phyloP scores from a whole-genome alignment of 768 basidiomycete genomes.

The Boletus sensibilis region DNA sequence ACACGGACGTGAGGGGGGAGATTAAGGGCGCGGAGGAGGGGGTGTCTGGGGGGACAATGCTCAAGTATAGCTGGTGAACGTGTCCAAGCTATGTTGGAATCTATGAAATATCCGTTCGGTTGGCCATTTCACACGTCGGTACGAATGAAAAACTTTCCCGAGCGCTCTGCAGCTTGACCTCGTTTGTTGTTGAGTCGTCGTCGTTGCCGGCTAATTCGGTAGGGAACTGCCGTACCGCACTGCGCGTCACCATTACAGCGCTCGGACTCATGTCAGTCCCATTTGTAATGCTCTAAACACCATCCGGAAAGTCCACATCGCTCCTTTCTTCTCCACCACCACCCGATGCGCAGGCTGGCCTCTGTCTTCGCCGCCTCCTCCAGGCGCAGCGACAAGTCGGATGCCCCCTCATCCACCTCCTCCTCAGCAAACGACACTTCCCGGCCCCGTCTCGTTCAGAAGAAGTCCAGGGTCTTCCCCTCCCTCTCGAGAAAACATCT shows the following conservation, averaged over 20 bases:
- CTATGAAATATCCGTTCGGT: background rate
- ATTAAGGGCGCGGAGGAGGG: conserved; percentile 16
- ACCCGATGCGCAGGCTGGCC: conserved; percentile 62
- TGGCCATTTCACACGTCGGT: conserved; percentile 11
- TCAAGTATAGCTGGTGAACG: background rate
- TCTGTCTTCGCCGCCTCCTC: conserved; percentile 52
- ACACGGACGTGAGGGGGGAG: conserved; percentile 11
- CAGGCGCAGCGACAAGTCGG: conserved; percentile 35
- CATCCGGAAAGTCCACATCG: conserved; percentile 11
- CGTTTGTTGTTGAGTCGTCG: conserved; percentile 9
- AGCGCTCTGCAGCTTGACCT: background rate
- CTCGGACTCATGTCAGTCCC: conserved; percentile 23
- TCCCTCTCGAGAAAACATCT: conserved; percentile 32
- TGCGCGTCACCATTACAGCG: background rate
- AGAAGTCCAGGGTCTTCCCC: conserved; percentile 22
- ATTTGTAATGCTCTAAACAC: conserved; percentile 38
- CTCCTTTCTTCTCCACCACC: conserved; percentile 26
- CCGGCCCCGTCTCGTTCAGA: conserved; percentile 17
- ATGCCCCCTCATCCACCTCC: conserved; percentile 14
- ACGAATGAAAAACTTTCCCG: conserved; percentile 1
- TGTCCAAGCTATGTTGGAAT: background rate
- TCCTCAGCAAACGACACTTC: conserved; percentile 17
- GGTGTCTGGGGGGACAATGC: conserved; percentile 1
- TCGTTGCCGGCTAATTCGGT: conserved; percentile 19
- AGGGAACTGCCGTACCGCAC: conserved; percentile 16